phyloP scores from a whole-genome alignment of 176 grass and related monocot species.

The Carex myosuroides region DNA sequence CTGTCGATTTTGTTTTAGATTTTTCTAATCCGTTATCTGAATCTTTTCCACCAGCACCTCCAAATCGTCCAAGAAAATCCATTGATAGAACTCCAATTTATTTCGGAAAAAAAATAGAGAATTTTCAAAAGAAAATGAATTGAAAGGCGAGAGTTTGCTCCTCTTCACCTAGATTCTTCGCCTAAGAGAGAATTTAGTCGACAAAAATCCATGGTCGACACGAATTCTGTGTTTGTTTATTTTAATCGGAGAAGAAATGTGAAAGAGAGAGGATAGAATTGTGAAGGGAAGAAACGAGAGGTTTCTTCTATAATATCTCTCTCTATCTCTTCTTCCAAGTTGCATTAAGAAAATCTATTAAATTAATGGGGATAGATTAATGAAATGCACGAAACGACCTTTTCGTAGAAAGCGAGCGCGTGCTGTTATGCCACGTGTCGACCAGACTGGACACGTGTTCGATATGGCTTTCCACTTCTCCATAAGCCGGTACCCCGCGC shows the following conservation, averaged over 20 bases:
- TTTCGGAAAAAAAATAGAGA: neutral
- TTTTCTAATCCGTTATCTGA: neutral
- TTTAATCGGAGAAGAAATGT: constrained; percentile 2
- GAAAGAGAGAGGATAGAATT: neutral
- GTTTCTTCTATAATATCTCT: constrained; percentile 27
- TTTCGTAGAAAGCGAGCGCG: constrained; percentile 33
- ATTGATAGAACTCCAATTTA: neutral
- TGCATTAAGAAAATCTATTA: neutral
- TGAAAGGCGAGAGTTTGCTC: neutral
- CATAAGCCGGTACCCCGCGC: neutral
- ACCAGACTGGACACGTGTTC: constrained; percentile 42
- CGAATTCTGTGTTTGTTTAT: neutral
- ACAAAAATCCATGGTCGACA: neutral
- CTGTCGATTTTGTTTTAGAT: constrained; percentile 12
- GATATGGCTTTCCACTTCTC: neutral
- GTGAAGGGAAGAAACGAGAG: constrained; percentile 24
- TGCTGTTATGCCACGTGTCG: constrained; percentile 37
- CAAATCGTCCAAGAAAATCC: constrained; percentile 62
- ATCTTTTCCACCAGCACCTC: constrained; percentile 2
- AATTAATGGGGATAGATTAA: constrained; percentile 21
- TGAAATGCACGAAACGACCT: constrained; percentile 17
- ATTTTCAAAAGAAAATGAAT: constrained; percentile 8
- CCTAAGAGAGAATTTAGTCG: neutral
- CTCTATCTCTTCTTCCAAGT: constrained; percentile 26
- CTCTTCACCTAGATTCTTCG: neutral